Evolutionary conservation across 2,329 filamentous ascomycete species (phyloP), one percentile per base, ranked within the genome.

Genomic region (Apiospora phragmitis): DNA sequence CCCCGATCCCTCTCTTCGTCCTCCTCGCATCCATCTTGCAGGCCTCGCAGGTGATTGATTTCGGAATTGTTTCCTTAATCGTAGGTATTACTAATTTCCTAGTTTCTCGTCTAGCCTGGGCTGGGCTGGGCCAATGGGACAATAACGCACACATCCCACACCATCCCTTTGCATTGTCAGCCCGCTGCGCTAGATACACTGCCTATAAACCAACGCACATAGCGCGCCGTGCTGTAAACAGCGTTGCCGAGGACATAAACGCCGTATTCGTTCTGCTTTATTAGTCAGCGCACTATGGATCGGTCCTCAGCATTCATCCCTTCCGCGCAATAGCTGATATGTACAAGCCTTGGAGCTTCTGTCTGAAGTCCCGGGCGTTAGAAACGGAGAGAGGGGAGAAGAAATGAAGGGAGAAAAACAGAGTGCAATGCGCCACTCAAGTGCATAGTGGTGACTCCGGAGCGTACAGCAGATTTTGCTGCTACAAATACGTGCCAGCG

Each of bases 41-140:
- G 32, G 55, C 7, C 18, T 62, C 21, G 55, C 55, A 62, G 55
- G 32, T 38, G 55, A 32, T 38, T 62, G 29, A 62, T 62, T 62
- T 62, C 55, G 55, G 55, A 62, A 62, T 62, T 62, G 32, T 62
- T 62, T 62, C 55, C 55, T 38, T 35, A 62, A 62, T 62, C 55
- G 55, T 59, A 59, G 7, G 49, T 38, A 62, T 62, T 62, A 62
- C 55, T 62, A 62, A 62, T 21, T 62, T 9, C 29, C 32, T 32
- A 38, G 55, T 16, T 38, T 38, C 32, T 62, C 55, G 18, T n/a
- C 18, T 38, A 38, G 21, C 55, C 32, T 11, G 32, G 21, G 32
- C 55, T 11, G 32, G 21, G 32, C 55, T 55, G 32, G 32, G 55
- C 55, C 55, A 62, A 62, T 62, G 55, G 55, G 55, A n/a, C 29